phyloP scores from a whole-genome alignment of 306 rosid species.

The Trifolium fragiferum region DNA sequence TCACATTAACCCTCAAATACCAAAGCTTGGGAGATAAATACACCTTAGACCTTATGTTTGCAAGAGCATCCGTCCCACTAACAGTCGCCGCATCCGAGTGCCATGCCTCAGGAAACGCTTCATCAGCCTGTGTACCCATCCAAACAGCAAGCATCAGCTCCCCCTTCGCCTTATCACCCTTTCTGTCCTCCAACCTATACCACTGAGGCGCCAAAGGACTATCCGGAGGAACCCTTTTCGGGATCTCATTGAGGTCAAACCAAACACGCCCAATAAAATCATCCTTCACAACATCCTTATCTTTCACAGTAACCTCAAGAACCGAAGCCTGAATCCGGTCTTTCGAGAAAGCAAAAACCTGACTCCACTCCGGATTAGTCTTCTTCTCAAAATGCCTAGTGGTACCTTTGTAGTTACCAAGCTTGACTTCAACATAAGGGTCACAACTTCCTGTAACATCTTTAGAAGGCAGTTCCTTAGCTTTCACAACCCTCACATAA shows the following conservation, averaged over 20 bases:
- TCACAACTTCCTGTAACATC: conserved; percentile 96
- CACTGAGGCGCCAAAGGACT: conserved; percentile 96
- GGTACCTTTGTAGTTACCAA: conserved; percentile 93
- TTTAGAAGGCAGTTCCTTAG: conserved; percentile 79
- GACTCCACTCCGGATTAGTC: conserved; percentile 90
- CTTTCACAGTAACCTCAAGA: conserved; percentile 91
- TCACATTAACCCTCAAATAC: conserved; percentile 93
- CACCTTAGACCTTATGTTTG: conserved; percentile 89
- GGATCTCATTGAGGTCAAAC: conserved; percentile 85
- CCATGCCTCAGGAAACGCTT: conserved; percentile 98
- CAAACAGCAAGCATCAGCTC: conserved; percentile 99
- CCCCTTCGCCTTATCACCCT: conserved; percentile 72
- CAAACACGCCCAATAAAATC: conserved; percentile 80
- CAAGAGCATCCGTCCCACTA: conserved; percentile 85
- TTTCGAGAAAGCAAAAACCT: conserved; percentile 89
- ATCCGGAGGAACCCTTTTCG: conserved; percentile 92
- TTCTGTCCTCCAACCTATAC: conserved; percentile 86
- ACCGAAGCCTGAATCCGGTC: conserved; percentile 85
- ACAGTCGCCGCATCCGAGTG: conserved; percentile 93
- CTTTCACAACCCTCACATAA: conserved; percentile 91
- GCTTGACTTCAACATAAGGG: conserved; percentile 86
- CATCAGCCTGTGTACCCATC: conserved; percentile 99
- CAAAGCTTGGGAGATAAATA: conserved; percentile 97
- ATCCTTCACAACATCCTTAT: conserved; percentile 87
- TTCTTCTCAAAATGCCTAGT: conserved; percentile 97